Percentiles rank a stretch among this genome's conserved stretches.
Evolutionary conservation across 1,284 basidiomycete genomes (phyloP).

Genomic region (Tremellales sp.): DNA sequence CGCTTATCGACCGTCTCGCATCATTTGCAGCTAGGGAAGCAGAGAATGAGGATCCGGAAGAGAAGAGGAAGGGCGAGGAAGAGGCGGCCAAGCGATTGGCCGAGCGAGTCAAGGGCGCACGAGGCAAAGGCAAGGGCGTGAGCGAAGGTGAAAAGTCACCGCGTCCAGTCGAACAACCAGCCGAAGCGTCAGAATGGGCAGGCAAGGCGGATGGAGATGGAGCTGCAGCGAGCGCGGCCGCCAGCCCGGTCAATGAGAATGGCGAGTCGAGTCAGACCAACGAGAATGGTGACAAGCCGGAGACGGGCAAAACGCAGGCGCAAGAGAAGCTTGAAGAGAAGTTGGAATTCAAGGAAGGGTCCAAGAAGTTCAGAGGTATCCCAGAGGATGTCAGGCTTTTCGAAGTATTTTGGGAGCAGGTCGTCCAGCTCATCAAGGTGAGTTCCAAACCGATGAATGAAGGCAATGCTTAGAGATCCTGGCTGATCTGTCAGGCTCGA

Average conservation of each 20-base stretch:
- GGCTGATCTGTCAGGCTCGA: slow-evolving; percentile 62
- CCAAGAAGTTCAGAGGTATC: slow-evolving; percentile 71
- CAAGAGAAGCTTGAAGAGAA: slow-evolving; percentile 17
- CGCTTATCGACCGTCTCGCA: slow-evolving; percentile 89
- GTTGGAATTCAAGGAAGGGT: slow-evolving; percentile 15
- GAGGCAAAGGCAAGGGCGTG: slow-evolving; percentile 50
- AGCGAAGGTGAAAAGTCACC: slow-evolving; percentile 24
- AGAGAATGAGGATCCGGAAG: slow-evolving; percentile 87
- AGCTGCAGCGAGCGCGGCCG: not conserved
- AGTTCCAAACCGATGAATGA: slow-evolving; percentile 25
- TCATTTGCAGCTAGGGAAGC: slow-evolving; percentile 90
- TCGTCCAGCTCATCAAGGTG: slow-evolving; percentile 94
- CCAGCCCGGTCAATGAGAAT: slow-evolving; percentile 12
- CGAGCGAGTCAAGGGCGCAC: slow-evolving; percentile 65
- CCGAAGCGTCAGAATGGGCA: slow-evolving; percentile 39
- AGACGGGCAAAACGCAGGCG: slow-evolving; percentile 25
- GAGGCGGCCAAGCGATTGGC: slow-evolving; percentile 78
- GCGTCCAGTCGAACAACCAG: slow-evolving; percentile 20
- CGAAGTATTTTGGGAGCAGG: slow-evolving; percentile 96
- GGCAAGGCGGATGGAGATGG: slow-evolving; percentile 7
- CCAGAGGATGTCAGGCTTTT: slow-evolving; percentile 88
- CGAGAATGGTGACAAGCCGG: slow-evolving; percentile 13
- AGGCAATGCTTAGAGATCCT: not conserved
- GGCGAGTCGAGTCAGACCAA: slow-evolving; percentile 1
- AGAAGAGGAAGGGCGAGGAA: slow-evolving; percentile 83